Percentiles rank a stretch among this genome's conserved stretches.
Evolutionary conservation across 345 rosid genomes (phyloP).

Genomic region (Gossypium sturtianum): DNA sequence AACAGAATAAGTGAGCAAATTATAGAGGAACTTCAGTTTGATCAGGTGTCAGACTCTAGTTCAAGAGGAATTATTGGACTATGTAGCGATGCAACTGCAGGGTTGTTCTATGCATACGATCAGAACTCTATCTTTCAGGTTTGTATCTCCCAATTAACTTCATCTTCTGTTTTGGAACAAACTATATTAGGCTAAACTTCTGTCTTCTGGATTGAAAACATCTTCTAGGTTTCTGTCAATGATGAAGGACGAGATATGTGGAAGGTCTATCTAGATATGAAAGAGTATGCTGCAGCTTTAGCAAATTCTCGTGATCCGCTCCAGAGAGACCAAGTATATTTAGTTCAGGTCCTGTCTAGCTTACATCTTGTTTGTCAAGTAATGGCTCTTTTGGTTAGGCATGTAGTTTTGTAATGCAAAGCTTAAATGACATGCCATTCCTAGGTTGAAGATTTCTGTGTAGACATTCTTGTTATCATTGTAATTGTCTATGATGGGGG

Average conservation of each 20-base stretch:
- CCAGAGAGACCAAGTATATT: slow-evolving; percentile 95
- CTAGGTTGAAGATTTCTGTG: not conserved
- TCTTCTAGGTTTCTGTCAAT: slow-evolving; percentile 74
- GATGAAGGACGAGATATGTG: slow-evolving; percentile 99
- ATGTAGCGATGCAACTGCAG: slow-evolving; percentile 97
- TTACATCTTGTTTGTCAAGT: not conserved
- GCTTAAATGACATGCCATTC: not conserved
- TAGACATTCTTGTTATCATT: slow-evolving; percentile 14
- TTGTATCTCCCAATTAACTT: slow-evolving; percentile 13
- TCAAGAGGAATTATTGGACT: slow-evolving; percentile 89
- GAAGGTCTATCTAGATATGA: slow-evolving; percentile 96
- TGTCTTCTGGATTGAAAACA: slow-evolving; percentile 15
- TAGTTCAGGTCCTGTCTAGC: slow-evolving; percentile 67
- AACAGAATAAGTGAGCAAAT: slow-evolving; percentile 96
- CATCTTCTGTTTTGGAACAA: slow-evolving; percentile 12
- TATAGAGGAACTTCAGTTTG: slow-evolving; percentile 96
- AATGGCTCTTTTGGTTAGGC: slow-evolving; percentile 3
- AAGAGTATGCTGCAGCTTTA: slow-evolving; percentile 90
- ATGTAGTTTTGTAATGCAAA: slow-evolving; percentile 2
- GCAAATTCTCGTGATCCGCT: slow-evolving; percentile 84
- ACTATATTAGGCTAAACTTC: slow-evolving; percentile 10
- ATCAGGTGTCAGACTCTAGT: slow-evolving; percentile 73
- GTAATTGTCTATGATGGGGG: slow-evolving; percentile 23
- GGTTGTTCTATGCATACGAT: slow-evolving; percentile 93
- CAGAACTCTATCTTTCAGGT: slow-evolving; percentile 96